Conservation (phyloP, 1,139 yeast genomes). For the Magnusiomyces sp. region DNA sequence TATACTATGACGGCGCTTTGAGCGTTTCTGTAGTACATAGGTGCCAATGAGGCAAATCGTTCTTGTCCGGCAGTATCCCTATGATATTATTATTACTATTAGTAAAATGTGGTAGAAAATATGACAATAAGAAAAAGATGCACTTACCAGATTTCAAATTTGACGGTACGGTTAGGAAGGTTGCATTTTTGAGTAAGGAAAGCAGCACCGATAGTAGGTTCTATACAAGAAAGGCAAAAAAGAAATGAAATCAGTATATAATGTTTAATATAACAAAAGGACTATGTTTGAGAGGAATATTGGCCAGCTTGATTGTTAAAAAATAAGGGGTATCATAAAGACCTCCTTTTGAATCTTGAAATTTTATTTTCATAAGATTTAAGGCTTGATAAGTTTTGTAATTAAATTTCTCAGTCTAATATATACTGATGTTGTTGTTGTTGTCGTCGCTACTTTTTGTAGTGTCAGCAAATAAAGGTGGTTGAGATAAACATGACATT, state of each 20-base stretch:
- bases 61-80: constrained; percentile 96
- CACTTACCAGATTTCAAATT: constrained; percentile 80
- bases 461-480: no score
- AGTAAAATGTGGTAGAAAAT: neutral
- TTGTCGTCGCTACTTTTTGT: no score
- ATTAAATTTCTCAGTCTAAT: no score
- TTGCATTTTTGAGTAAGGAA: constrained; percentile 91
- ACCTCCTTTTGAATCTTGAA: no score
- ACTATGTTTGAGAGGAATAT: no score
- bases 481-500: no score
- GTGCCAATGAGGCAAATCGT: constrained; percentile 91
- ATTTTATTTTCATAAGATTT: no score
- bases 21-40: constrained; percentile 97
- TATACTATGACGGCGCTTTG: constrained; percentile 96
- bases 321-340: no score
- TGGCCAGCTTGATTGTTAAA: no score
- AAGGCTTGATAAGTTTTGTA: no score
- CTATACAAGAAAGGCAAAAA: constrained; percentile 24
- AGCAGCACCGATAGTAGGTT: constrained; percentile 98
- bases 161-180: constrained; percentile 80
- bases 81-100: neutral
- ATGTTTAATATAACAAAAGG: no score
- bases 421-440: no score
- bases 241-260: neutral
- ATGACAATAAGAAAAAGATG: neutral